Evolutionary conservation across 192 early-diverging fungal genomes (phyloP), one percentile per base, ranked within the genome.

Genomic region (Paraglomus brasilianum): DNA sequence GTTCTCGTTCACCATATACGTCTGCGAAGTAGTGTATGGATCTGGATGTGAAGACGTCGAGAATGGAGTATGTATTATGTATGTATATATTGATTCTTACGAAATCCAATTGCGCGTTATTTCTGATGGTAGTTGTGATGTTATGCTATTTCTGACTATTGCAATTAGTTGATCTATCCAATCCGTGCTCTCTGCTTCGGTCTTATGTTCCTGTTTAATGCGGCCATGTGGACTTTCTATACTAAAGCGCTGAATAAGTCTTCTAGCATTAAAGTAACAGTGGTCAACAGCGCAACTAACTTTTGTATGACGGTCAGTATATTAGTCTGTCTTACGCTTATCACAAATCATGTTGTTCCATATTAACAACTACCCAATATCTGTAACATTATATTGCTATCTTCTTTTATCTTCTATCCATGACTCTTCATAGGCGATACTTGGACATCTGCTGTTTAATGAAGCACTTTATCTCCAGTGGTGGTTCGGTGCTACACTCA

Each of bases 171-270:
- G 6, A 62, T 77, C 45, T 59, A 75, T 5, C 50, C 69, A 0
- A 76, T 83, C 14, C 82, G 90, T 24, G 64, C 67, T 10, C 52
- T 75, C 9, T 87, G 86, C 62, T 79, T 91, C 61, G 75, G 59
- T 4, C 72, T 84, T 48, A 85, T 91, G n/a, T 82, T 88, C 30
- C 75, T 77, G 13, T 88, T 86, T 50, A 95, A 95, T 68, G 83
- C 88, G 4, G 61, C 86, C 58, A 96, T 96, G 94, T 96, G 94
- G 94, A 85, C 86, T 3, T 76, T 86, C 3, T 94, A 95, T 66
- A 92, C 94, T 48, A 91, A 91, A 61, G 92, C 93, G 5, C 79
- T 96, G 39, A 87, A 83, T 56, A 79, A 78, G 45, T 87, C 92
- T 42, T 91, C 92, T 14, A 91, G 93, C 4, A 75, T 87, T 3